A percentile compares a stretch with the other conserved stretches of the same genome.
phyloP scores from a whole-genome alignment of 1,139 yeast species.

The Kodamaea arcana region DNA sequence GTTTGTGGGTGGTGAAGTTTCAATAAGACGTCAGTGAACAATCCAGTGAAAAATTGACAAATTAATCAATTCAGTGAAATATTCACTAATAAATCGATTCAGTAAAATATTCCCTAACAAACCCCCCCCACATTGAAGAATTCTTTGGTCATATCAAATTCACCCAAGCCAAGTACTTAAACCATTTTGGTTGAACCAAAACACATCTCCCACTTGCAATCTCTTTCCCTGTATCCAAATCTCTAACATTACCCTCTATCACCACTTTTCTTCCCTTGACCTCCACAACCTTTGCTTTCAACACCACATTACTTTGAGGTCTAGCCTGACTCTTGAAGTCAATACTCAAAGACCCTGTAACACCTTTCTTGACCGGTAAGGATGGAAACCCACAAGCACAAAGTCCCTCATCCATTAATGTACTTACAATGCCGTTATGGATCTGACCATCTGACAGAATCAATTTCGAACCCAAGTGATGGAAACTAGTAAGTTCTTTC shows the following conservation, averaged over 20 bases:
- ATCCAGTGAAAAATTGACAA: too few species aligned
- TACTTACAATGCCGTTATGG: conserved; percentile 84
- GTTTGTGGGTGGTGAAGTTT: too few species aligned
- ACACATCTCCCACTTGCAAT: conserved; percentile 60
- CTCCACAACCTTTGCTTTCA: conserved; percentile 65
- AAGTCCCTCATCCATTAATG: conserved; percentile 80
- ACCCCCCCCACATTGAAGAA: too few species aligned
- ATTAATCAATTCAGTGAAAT: too few species aligned
- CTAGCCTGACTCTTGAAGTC: conserved; percentile 64
- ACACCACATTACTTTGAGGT: conserved; percentile 61
- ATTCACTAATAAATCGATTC: too few species aligned
- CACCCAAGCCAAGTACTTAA: conserved; percentile 64
- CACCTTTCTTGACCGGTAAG: conserved; percentile 85
- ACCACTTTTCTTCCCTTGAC: conserved; percentile 77
- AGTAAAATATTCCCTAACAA: too few species aligned
- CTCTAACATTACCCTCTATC: conserved; percentile 50
- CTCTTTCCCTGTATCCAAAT: conserved; percentile 41
- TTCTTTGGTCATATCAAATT: conserved; percentile 17
- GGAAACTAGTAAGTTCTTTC: conserved; percentile 55
- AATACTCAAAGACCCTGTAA: conserved; percentile 73
- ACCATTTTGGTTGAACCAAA: conserved; percentile 78
- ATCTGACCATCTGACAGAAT: conserved; percentile 69
- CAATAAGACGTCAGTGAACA: too few species aligned
- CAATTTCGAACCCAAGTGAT: conserved; percentile 65
- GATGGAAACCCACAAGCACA: conserved; percentile 83